Evolutionary conservation across 495 filamentous ascomycete genomes (phyloP).

Genomic region (Hypoxylon crocopeplum): DNA sequence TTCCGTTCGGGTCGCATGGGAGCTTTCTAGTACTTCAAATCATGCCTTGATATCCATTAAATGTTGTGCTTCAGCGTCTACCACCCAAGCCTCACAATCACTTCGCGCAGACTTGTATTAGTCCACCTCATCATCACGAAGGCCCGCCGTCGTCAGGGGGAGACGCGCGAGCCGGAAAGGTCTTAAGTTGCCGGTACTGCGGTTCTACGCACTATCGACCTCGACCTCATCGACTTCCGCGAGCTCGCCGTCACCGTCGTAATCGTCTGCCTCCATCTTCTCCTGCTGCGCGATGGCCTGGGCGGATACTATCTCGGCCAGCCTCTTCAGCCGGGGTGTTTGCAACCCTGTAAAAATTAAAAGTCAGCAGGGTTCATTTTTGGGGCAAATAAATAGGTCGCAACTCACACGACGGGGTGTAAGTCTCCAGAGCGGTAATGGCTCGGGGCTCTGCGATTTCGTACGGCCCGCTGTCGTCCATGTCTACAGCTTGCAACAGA

Average conservation of each 20-base stretch:
- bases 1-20: constrained; percentile 30
- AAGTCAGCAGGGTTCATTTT: constrained; percentile 21
- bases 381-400: not conserved
- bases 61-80: constrained; percentile 3
- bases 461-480: constrained; percentile 99
- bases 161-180: constrained; percentile 23
- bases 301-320: constrained; percentile 96
- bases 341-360: constrained; percentile 74
- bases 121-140: too few species aligned
- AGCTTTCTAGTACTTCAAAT: constrained; percentile 38
- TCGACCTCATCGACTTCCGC: constrained; percentile 53
- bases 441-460: constrained; percentile 96
- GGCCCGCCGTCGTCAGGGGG: constrained; percentile 11
- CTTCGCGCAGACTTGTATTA: too few species aligned
- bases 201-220: constrained; percentile 38
- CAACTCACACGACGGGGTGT: constrained; percentile 89
- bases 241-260: constrained; percentile 50
- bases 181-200: constrained; percentile 32
- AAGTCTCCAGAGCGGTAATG: constrained; percentile 96
- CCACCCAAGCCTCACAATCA: too few species aligned
- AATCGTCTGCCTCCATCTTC: constrained; percentile 67
- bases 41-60: constrained; percentile 45
- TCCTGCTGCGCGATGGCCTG: constrained; percentile 95
- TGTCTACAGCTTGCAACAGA: constrained; percentile 90
- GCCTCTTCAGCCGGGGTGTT: constrained; percentile 89